phyloP scores from a whole-genome alignment of 129 eudicot species.

The Flaveria brownii region DNA sequence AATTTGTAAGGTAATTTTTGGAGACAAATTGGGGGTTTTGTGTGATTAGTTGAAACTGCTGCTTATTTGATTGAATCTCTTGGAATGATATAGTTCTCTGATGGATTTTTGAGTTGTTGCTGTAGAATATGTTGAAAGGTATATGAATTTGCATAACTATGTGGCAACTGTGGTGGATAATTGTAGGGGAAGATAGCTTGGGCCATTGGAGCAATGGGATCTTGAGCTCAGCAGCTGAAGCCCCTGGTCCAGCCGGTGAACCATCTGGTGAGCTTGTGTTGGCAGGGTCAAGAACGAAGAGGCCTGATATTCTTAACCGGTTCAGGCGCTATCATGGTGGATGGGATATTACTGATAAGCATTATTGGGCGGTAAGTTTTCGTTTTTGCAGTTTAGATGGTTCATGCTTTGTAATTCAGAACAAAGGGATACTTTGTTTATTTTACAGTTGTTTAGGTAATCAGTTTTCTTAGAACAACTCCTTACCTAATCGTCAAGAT shows the following conservation, averaged over 20 bases:
- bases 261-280: constrained; percentile 58
- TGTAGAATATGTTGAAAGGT: neutral
- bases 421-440: neutral
- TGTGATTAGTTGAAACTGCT: constrained; percentile 13
- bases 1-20: neutral
- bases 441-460: neutral
- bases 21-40: constrained; percentile 1
- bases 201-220: constrained; percentile 60
- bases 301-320: constrained; percentile 71
- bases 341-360: constrained; percentile 82
- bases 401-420: neutral
- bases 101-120: constrained; percentile 7
- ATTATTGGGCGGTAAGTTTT: constrained; percentile 88
- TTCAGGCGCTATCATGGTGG: constrained; percentile 77
- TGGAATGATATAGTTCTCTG: neutral
- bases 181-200: constrained; percentile 58
- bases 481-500: neutral
- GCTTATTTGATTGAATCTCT: neutral
- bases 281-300: constrained; percentile 68
- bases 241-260: constrained; percentile 51
- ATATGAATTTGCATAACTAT: neutral
- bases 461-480: too few relatives aligned
- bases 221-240: constrained; percentile 43
- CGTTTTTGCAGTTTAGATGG: neutral
- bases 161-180: constrained; percentile 12